These are phyloP conservation scores for Epichloe coenophiala DNA, from an alignment of 2,329 filamentous ascomycete species.

Conservation along the genomic window DNA sequence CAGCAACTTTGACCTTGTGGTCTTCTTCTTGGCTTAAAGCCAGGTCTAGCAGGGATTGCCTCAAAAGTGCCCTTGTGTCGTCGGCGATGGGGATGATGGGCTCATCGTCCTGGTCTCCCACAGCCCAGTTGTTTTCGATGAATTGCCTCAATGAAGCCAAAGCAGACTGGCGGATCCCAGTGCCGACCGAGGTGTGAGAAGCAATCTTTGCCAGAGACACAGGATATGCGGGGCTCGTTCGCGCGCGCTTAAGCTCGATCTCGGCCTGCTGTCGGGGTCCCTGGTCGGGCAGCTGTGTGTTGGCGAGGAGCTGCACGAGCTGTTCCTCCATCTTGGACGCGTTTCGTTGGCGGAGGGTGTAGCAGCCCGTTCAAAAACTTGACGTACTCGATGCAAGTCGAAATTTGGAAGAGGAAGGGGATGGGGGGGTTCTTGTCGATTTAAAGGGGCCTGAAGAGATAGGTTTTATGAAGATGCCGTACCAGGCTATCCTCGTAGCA, in stretches of 20 bases:
- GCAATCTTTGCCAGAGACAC: slow-evolving; percentile 70
- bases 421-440: no score
- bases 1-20: slow-evolving; percentile 76
- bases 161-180: slow-evolving; percentile 70
- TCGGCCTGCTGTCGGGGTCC: slow-evolving; percentile 75
- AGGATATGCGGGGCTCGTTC: slow-evolving; percentile 59
- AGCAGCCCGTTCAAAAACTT: neutral
- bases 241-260: slow-evolving; percentile 60
- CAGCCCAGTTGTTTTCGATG: slow-evolving; percentile 73
- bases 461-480: neutral
- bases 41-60: slow-evolving; percentile 62
- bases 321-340: slow-evolving; percentile 66
- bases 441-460: neutral
- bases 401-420: neutral
- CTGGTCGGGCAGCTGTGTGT: slow-evolving; percentile 69
- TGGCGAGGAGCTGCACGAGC: slow-evolving; percentile 74
- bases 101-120: slow-evolving; percentile 54
- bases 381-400: neutral
- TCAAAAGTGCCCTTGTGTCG: slow-evolving; percentile 58
- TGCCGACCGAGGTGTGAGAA: slow-evolving; percentile 57
- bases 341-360: slow-evolving; percentile 1
- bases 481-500: neutral
- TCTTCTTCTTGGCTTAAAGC: slow-evolving; percentile 61
- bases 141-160: slow-evolving; percentile 70
- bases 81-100: slow-evolving; percentile 55